These are phyloP conservation scores for Diaporthe nobilis DNA, from an alignment of 2,329 filamentous ascomycete species.

Conservation along the genomic window DNA sequence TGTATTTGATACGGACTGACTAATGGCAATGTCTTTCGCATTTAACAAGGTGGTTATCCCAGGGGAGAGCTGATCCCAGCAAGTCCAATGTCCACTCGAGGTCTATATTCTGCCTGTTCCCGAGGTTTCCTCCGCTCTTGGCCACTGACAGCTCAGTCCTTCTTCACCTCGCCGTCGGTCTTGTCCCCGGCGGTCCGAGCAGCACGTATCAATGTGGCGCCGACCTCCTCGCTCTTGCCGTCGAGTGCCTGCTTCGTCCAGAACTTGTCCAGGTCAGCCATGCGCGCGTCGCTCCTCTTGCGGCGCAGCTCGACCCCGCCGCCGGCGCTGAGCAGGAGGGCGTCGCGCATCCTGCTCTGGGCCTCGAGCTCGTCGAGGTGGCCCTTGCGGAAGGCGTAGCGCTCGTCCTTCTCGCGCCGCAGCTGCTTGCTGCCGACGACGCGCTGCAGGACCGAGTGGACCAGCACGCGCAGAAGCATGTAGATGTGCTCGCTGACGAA, in stretches of 20 bases:
- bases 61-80: background rate
- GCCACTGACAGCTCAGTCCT: background rate
- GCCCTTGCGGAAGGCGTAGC: conserved; percentile 54
- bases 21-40: too few relatives aligned
- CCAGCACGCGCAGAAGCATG: conserved; percentile 67
- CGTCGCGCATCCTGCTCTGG: conserved; percentile 38
- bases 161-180: conserved; percentile 1
- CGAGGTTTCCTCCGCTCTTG: background rate
- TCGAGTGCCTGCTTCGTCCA: conserved; percentile 60
- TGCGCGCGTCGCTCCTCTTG: conserved; percentile 51
- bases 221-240: conserved; percentile 53
- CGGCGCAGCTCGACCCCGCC: conserved; percentile 10
- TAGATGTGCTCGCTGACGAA: conserved; percentile 83
- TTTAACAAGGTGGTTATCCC: too few relatives aligned
- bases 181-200: background rate
- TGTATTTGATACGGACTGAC: background rate
- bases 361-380: conserved; percentile 59
- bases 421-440: conserved; percentile 58
- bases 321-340: conserved; percentile 44
- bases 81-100: background rate
- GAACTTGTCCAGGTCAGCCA: conserved; percentile 52
- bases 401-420: conserved; percentile 55
- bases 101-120: background rate
- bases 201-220: conserved; percentile 51
- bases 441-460: conserved; percentile 52